Conservation (phyloP, 2,329 filamentous ascomycete genomes). For the Pestalotiopsis sp. region DNA sequence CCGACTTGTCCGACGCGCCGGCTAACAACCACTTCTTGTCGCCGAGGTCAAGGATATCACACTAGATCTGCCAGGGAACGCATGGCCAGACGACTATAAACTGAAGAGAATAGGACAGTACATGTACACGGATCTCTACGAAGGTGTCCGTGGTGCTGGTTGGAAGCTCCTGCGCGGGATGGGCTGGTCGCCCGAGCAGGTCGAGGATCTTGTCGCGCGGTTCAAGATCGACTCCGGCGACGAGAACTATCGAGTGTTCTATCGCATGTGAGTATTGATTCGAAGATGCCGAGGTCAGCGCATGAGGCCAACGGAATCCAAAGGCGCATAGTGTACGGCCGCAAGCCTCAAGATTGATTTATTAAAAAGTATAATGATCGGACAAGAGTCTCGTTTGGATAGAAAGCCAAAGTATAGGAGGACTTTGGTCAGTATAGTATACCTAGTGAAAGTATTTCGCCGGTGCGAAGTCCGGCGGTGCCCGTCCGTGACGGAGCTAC, state of each 20-base stretch:
- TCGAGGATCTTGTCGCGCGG: constrained; percentile 17
- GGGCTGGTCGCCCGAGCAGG: constrained; percentile 17
- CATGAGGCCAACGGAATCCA: not conserved
- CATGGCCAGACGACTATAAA: constrained; percentile 24
- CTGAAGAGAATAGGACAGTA: constrained; percentile 23
- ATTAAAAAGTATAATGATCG: too few relatives aligned
- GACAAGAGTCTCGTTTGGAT: not conserved
- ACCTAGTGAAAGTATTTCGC: not conserved
- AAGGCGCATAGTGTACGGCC: constrained; percentile 12
- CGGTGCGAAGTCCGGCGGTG: not conserved
- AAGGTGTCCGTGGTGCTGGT: constrained; percentile 4
- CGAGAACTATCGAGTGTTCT: constrained; percentile 19
- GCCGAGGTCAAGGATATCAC: constrained; percentile 20
- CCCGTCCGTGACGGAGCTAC: not conserved
- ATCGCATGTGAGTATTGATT: constrained; percentile 10
- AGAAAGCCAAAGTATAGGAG: too few relatives aligned
- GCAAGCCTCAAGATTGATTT: not conserved
- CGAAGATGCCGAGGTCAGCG: not conserved
- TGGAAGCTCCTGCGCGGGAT: not conserved
- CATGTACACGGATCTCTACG: constrained; percentile 19
- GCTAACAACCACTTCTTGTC: constrained; percentile 1
- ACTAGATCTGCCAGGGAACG: constrained; percentile 21
- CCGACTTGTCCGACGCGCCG: constrained; percentile 6
- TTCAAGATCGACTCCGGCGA: constrained; percentile 18
- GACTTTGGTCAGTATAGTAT: too few relatives aligned